Percentiles rank a stretch among this genome's conserved stretches.
These are phyloP conservation scores for Lyophyllum atratum DNA, from an alignment of 768 basidiomycete species.

Conservation along the genomic window DNA sequence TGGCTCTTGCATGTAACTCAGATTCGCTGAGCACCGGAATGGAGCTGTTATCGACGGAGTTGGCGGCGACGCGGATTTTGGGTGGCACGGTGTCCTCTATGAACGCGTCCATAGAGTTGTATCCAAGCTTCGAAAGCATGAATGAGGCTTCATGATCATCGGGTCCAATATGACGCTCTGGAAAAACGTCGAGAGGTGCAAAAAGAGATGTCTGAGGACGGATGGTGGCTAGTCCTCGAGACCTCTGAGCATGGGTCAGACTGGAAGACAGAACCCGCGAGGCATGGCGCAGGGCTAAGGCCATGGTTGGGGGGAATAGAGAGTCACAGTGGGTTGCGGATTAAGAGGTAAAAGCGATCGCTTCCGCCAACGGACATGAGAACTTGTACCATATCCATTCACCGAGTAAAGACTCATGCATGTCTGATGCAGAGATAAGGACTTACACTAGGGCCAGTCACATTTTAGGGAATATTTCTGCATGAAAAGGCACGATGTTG, in stretches of 20 bases:
- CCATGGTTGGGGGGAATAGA: slow-evolving; percentile 30
- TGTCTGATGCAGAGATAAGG: slow-evolving; percentile 19
- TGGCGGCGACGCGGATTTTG: slow-evolving; percentile 69
- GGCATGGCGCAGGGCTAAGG: slow-evolving; percentile 31
- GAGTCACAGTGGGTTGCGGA: slow-evolving; percentile 21
- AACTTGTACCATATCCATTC: slow-evolving; percentile 54
- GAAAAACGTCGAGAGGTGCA: slow-evolving; percentile 85
- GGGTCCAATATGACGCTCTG: slow-evolving; percentile 91
- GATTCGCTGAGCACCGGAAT: slow-evolving; percentile 85
- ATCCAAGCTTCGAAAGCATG: slow-evolving; percentile 87
- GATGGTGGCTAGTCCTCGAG: slow-evolving; percentile 53
- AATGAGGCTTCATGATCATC: slow-evolving; percentile 73
- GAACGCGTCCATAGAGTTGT: slow-evolving; percentile 87
- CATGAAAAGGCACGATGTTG: background rate
- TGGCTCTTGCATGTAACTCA: slow-evolving; percentile 76
- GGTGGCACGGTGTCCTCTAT: slow-evolving; percentile 80
- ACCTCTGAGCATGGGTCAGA: slow-evolving; percentile 10
- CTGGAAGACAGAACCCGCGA: slow-evolving; percentile 18
- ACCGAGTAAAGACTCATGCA: slow-evolving; percentile 46
- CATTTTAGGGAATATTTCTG: background rate
- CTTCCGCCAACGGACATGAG: slow-evolving; percentile 28
- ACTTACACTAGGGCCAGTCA: background rate
- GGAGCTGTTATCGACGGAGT: slow-evolving; percentile 61
- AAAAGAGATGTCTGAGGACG: slow-evolving; percentile 68
- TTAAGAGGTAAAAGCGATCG: slow-evolving; percentile 24